These are phyloP conservation scores for Alternaria atra DNA, from an alignment of 2,329 filamentous ascomycete genomes.

Conservation along the genomic window DNA sequence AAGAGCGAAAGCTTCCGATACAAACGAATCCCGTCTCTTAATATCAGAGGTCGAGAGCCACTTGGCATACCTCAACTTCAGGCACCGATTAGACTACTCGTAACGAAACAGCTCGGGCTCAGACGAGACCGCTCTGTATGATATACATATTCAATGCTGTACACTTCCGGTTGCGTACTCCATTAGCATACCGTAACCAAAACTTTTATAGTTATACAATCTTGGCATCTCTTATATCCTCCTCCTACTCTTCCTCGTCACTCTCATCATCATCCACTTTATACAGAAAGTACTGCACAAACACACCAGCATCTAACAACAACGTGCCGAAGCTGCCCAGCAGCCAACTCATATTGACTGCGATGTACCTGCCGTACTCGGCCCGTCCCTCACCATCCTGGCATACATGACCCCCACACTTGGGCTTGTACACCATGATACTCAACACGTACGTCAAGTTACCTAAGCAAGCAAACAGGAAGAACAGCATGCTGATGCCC, in stretches of 20 bases:
- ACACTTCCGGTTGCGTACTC: neutral
- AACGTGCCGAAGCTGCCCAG: slow-evolving; percentile 89
- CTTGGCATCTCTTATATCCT: neutral
- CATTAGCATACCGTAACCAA: neutral
- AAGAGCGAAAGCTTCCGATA: neutral
- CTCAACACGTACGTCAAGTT: slow-evolving; percentile 93
- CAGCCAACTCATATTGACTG: slow-evolving; percentile 91
- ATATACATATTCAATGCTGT: neutral
- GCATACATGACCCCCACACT: slow-evolving; percentile 67
- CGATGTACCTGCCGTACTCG: slow-evolving; percentile 82
- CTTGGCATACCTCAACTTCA: neutral
- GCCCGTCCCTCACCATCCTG: slow-evolving; percentile 68
- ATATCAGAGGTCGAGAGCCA: neutral
- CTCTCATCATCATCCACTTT: slow-evolving; percentile 57
- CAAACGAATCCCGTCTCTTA: neutral
- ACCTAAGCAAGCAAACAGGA: slow-evolving; percentile 93
- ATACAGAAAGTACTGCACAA: slow-evolving; percentile 92
- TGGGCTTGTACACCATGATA: slow-evolving; percentile 88
- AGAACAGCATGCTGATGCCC: slow-evolving; percentile 92
- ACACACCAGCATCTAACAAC: slow-evolving; percentile 84
- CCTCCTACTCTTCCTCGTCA: slow-evolving; percentile 40
- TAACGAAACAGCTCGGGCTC: neutral
- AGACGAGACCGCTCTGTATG: neutral
- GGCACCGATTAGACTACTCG: neutral
- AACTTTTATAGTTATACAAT: neutral